Base-by-base conservation (phyloP, 257 asterid genomes). In the Lycium barbarum region DNA sequence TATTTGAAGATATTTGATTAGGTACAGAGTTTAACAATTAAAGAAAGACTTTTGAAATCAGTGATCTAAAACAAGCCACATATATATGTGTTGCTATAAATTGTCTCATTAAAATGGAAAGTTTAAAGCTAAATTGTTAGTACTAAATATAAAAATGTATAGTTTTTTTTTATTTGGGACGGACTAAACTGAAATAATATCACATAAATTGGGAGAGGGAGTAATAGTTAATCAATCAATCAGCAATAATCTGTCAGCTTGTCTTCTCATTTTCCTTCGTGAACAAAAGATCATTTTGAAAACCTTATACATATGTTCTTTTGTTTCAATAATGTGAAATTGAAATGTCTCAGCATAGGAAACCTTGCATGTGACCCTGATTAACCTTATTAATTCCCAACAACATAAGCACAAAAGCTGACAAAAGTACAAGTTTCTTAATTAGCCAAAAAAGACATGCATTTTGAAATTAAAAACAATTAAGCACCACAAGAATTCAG, bases 231-330 rank as follows among this genome's bases (percentile, higher is more conserved):
- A 0, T 43, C 5, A 43, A 43, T 8, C 26, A 72, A n/a, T n/a
- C 18, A 72, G 38, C 57, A 45, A 72, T 72, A 72, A 72, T 53
- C n/a, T 45, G n/a, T 45, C 10, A 72, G 5, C 80, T 43, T 72
- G 80, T 73, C 59, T 73, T 73, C 80, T 73, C 80, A 73, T 11
- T 73, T 73, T 47, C 55, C 62, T 55, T 55, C 7, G 2, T 15
- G 62, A 17, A 55, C 62, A 14, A 55, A 55, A 55, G 18, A 6
- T 26, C 33, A 26, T 26, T 26, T 26, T 26, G 33, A 26, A 26
- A 26, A 26, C 33, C 33, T 26, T 1, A 26, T 4, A 13, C 4
- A 54, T 54, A 13, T 68, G 33, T 38, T 8, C 7, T 67, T 68
- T 15, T 38, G 55, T 45, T 45, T 71, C 54, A 43, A 71, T 43